Percentiles rank a stretch among this genome's conserved stretches.
These are phyloP conservation scores for Mycosphaerelloides madeirae DNA, from an alignment of 2,329 filamentous ascomycete genomes.

Conservation along the genomic window DNA sequence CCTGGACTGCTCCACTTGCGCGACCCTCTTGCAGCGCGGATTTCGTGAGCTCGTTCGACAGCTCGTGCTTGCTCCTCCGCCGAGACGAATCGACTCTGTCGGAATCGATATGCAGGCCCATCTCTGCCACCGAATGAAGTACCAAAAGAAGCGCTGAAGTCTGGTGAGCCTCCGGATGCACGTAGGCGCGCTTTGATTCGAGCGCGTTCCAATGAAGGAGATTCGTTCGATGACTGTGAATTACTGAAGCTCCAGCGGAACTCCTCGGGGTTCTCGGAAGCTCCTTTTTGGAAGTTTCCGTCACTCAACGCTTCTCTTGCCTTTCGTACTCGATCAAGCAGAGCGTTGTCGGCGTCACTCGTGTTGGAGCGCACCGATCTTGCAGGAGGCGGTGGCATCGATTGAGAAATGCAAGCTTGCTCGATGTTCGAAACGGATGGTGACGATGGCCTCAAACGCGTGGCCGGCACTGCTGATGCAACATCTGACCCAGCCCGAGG, in stretches of 20 bases:
- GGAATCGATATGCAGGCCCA: conserved; percentile 33
- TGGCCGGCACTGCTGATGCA: background rate
- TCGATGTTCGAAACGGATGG: background rate
- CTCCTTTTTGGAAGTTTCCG: conserved; percentile 12
- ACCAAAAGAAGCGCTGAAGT: conserved; percentile 7
- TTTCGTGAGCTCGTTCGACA: conserved; percentile 30
- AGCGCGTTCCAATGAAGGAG: conserved; percentile 30
- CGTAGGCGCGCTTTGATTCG: conserved; percentile 29
- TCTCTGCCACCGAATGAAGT: conserved; percentile 11
- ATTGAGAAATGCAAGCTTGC: conserved; percentile 5
- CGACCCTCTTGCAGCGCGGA: conserved; percentile 18
- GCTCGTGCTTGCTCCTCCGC: conserved; percentile 33
- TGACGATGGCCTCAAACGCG: too few species aligned
- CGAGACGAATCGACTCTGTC: conserved; percentile 35
- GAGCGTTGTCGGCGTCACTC: conserved; percentile 29
- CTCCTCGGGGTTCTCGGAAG: conserved; percentile 19
- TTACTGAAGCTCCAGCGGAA: conserved; percentile 20
- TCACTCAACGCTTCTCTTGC: conserved; percentile 28
- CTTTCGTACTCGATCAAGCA: conserved; percentile 32
- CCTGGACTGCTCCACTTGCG: conserved; percentile 13
- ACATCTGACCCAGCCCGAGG: conserved; percentile 15
- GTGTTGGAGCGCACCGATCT: conserved; percentile 13
- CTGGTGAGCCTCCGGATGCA: conserved; percentile 12
- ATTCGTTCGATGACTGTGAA: conserved; percentile 26
- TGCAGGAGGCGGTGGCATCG: conserved; percentile 15